Evolutionary conservation across 805 yeast genomes (phyloP), one percentile per base, ranked within the genome.

Genomic region (Myxozyma geophila): DNA sequence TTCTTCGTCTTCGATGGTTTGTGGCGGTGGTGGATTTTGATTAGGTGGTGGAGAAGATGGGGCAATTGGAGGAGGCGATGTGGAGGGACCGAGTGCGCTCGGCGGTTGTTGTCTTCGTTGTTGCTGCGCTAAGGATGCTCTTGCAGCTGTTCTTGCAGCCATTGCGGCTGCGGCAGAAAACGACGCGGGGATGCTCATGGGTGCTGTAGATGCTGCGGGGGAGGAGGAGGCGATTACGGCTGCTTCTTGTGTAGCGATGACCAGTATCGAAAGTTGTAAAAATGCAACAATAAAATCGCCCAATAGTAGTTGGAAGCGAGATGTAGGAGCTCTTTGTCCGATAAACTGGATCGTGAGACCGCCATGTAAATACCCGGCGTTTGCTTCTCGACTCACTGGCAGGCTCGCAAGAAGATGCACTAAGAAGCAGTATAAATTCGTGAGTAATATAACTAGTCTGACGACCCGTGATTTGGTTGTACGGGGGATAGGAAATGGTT

Each of bases 301-400:
- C 7, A 28, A 35, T 13, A 66, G 13, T 10, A 66, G 49, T 19
- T 41, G 64, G 15, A 60, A 2, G 9, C 67, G 54, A 19, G 65
- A 64, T 17, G 60, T 33, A 2, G 69, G 67, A 6, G 64, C 63
- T 48, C 55, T 56, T 36, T 67, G 70, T 2, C 70, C 70, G 13
- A 67, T 51, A 40, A 67, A 67, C 48, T 67, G 66, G 44, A 66
- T 66, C 15, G 70, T 66, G 19, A 66, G 57, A 3, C 69, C 67
- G 40, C 70, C 70, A 46, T 66, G 69, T 7, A 67, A 21, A 44
- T 66, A 67, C 17, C 70, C 70, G 7, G 46, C 62, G 33, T 48
- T 58, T 2, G 67, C 61, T 47, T 67, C 70, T 17, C 64, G 21
- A 37, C 67, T 54, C 9, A 52, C 58, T 6, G 70, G 70, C 19